A percentile compares a stretch with the other conserved stretches of the same genome.
These are phyloP conservation scores for Vanderwaltozyma verrucispora DNA, from an alignment of 805 yeast species.

Conservation along the genomic window DNA sequence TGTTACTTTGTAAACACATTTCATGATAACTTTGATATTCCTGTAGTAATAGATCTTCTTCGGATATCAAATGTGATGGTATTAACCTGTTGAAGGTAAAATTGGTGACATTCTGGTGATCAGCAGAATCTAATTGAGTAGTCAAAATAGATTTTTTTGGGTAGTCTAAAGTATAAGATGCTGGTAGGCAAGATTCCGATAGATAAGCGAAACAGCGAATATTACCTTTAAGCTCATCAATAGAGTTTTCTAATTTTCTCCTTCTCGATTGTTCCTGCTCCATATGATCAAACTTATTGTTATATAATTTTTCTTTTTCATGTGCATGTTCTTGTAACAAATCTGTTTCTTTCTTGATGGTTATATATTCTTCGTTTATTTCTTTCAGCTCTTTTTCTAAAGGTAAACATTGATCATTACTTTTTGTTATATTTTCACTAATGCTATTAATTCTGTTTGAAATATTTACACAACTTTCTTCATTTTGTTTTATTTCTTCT, in stretches of 20 bases:
- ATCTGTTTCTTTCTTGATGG: constrained; percentile 13
- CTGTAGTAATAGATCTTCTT: constrained; percentile 14
- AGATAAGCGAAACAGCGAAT: constrained; percentile 25
- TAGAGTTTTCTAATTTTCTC: constrained; percentile 40
- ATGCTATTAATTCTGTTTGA: constrained; percentile 8
- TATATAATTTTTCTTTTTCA: constrained; percentile 13
- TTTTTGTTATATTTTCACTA: constrained; percentile 1
- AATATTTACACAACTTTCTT: constrained; percentile 8
- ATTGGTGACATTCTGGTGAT: neutral
- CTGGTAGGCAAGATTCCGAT: constrained; percentile 2
- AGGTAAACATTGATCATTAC: constrained; percentile 7
- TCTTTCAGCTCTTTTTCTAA: constrained; percentile 16
- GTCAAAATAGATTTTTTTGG: constrained; percentile 6
- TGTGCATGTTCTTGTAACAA: constrained; percentile 16
- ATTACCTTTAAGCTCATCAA: constrained; percentile 31
- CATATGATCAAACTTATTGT: constrained; percentile 22
- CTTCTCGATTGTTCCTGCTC: constrained; percentile 31
- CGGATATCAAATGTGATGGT: constrained; percentile 12
- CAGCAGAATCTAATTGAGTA: neutral
- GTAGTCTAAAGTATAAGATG: constrained; percentile 10
- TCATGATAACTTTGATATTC: constrained; percentile 23
- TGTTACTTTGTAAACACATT: constrained; percentile 16
- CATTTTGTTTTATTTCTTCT: constrained; percentile 4
- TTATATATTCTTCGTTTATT: constrained; percentile 14
- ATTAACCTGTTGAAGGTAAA: constrained; percentile 16